These are phyloP conservation scores for Diaporthe batatas DNA, from an alignment of 2,329 filamentous ascomycete genomes.

Conservation along the genomic window DNA sequence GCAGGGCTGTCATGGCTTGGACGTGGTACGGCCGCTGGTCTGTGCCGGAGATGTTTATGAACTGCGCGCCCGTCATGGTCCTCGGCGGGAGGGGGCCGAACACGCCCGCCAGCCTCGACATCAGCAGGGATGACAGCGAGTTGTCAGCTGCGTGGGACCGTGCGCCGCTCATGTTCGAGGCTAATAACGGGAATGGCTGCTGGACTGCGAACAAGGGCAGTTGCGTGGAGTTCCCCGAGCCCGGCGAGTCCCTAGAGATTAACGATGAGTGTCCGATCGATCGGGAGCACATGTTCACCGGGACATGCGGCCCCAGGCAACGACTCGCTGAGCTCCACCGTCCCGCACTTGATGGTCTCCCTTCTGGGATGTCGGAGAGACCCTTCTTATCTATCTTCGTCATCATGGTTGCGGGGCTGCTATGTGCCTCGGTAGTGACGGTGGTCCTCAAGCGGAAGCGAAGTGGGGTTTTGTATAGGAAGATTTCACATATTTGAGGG, in stretches of 20 bases:
- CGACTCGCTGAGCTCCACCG: slow-evolving; percentile 10
- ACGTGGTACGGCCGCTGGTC: slow-evolving; percentile 31
- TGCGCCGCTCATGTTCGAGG: slow-evolving; percentile 25
- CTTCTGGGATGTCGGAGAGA: not conserved
- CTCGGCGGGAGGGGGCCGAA: not conserved
- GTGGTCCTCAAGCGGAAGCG: slow-evolving; percentile 5
- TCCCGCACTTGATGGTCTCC: not conserved
- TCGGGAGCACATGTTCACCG: slow-evolving; percentile 4
- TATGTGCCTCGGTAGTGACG: slow-evolving; percentile 3
- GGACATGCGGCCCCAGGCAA: slow-evolving; percentile 5
- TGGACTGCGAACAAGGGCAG: slow-evolving; percentile 25
- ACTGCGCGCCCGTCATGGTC: slow-evolving; percentile 21
- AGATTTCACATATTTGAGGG: slow-evolving; percentile 2
- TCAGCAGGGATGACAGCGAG: slow-evolving; percentile 23
- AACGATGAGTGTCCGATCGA: slow-evolving; percentile 18
- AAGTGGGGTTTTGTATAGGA: not conserved
- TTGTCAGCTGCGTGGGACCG: not conserved
- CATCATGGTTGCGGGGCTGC: slow-evolving; percentile 14
- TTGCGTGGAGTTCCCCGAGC: slow-evolving; percentile 26
- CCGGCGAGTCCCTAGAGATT: slow-evolving; percentile 19
- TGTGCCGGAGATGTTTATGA: slow-evolving; percentile 22
- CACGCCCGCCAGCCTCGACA: not conserved
- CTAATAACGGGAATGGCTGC: slow-evolving; percentile 13
- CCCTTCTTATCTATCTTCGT: slow-evolving; percentile 12
- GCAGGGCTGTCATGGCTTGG: slow-evolving; percentile 24